Conservation (phyloP, 2,329 filamentous ascomycete species). For the Cladophialophora yegresii region DNA sequence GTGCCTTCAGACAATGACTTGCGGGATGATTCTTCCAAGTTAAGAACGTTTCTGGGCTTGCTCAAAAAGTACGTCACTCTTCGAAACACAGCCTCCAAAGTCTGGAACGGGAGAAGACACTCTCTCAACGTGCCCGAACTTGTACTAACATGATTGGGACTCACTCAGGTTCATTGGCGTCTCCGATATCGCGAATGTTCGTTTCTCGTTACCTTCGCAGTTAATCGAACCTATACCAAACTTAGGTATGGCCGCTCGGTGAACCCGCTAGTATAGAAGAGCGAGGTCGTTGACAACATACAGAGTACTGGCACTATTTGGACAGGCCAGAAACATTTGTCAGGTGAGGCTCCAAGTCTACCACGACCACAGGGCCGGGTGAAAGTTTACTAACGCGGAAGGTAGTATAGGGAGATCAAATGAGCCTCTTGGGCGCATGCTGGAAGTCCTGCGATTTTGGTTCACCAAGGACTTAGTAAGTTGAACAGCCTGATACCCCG, state of each 20-base stretch:
- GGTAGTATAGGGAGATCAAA: conserved; percentile 79
- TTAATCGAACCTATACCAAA: conserved; percentile 95
- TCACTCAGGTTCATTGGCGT: conserved; percentile 84
- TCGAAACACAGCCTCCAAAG: background rate
- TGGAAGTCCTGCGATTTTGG: conserved; percentile 94
- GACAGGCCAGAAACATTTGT: conserved; percentile 90
- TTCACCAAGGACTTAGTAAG: conserved; percentile 89
- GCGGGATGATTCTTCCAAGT: conserved; percentile 79
- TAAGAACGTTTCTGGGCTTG: conserved; percentile 85
- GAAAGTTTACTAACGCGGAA: conserved; percentile 43
- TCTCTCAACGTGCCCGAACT: conserved; percentile 6
- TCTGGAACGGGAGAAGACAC: background rate
- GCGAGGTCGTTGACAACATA: conserved; percentile 23
- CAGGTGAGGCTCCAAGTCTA: conserved; percentile 48
- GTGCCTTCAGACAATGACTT: conserved; percentile 54
- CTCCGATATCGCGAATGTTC: conserved; percentile 88
- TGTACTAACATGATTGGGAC: conserved; percentile 16
- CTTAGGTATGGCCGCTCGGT: conserved; percentile 57
- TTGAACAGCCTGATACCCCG: background rate
- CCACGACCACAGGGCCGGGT: background rate
- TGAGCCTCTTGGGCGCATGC: conserved; percentile 87
- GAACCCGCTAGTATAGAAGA: background rate
- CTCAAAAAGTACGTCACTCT: conserved; percentile 72
- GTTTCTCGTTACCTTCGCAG: conserved; percentile 94
- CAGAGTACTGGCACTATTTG: conserved; percentile 98